A percentile compares a stretch with the other conserved stretches of the same genome.
phyloP scores from a whole-genome alignment of 1,139 yeast genomes.

The Candida albicans region DNA sequence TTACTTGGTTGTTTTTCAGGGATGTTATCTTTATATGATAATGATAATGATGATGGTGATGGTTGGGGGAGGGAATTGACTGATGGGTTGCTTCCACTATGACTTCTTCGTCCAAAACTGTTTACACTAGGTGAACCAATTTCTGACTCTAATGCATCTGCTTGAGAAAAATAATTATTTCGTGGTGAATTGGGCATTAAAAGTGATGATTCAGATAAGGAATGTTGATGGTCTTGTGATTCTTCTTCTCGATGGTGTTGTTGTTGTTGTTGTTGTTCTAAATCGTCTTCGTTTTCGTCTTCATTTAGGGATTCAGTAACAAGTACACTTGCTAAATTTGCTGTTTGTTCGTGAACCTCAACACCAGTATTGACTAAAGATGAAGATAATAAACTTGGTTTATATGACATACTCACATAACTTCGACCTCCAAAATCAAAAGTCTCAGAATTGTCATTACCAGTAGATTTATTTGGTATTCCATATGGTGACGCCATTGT shows the following conservation, averaged over 20 bases:
- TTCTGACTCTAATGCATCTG: not conserved
- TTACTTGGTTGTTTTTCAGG: conserved; percentile 13
- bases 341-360: conserved; percentile 64
- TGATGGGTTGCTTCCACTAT: conserved; percentile 3
- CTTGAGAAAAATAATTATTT: not conserved
- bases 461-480: conserved; percentile 18
- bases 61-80: conserved; percentile 11
- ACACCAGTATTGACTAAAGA: conserved; percentile 48
- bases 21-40: not conserved
- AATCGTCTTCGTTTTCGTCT: not conserved
- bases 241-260: conserved; percentile 1
- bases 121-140: not conserved
- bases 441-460: conserved; percentile 24
- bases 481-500: not conserved
- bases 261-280: not conserved
- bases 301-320: conserved; percentile 40
- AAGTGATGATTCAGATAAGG: not conserved
- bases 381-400: conserved; percentile 20
- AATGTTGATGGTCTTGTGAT: not conserved
- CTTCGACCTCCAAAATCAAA: conserved; percentile 49
- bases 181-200: not conserved
- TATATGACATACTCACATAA: conserved; percentile 36
- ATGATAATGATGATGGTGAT: not conserved
- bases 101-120: not conserved
- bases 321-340: conserved; percentile 59